A percentile compares a stretch with the other conserved stretches of the same genome.
Conservation (phyloP, 257 asterid genomes). For the Plectranthus barbatus region DNA sequence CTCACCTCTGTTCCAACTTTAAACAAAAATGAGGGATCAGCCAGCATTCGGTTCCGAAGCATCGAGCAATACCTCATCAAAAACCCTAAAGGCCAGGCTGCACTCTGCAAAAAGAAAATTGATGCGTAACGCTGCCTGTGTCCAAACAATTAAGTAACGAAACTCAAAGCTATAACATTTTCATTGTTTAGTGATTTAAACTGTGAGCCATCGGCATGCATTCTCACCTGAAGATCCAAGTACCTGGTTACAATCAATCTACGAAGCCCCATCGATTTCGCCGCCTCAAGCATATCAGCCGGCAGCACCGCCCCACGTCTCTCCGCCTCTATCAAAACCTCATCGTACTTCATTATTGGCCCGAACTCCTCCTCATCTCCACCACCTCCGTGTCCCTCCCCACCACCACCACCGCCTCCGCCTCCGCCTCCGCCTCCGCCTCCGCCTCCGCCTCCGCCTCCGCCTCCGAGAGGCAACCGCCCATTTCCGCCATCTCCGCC, state of each 20-base stretch:
- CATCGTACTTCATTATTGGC: slow-evolving; percentile 59
- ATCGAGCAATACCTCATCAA: slow-evolving; percentile 66
- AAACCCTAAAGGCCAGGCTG: slow-evolving; percentile 77
- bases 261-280: slow-evolving; percentile 60
- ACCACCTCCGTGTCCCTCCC: slow-evolving; percentile 34
- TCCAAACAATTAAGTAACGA: neutral
- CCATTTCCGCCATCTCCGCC: slow-evolving; percentile 49
- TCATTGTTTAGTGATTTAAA: neutral
- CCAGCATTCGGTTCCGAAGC: slow-evolving; percentile 91
- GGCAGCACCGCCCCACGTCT: slow-evolving; percentile 63
- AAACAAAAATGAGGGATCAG: slow-evolving; percentile 87
- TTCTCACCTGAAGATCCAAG: slow-evolving; percentile 74
- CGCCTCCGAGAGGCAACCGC: slow-evolving; percentile 18
- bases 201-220: neutral
- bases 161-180: slow-evolving; percentile 1
- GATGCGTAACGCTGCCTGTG: neutral
- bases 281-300: slow-evolving; percentile 77
- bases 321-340: slow-evolving; percentile 57
- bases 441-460: too few relatives aligned
- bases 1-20: slow-evolving; percentile 95
- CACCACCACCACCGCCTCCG: too few relatives aligned
- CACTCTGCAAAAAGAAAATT: slow-evolving; percentile 44
- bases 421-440: too few relatives aligned
- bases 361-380: slow-evolving; percentile 66
- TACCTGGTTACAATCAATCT: slow-evolving; percentile 61